Percentiles rank a stretch among this genome's conserved stretches.
Evolutionary conservation across 2,329 filamentous ascomycete genomes (phyloP).

Genomic region (Phyllosticta ampelicida): DNA sequence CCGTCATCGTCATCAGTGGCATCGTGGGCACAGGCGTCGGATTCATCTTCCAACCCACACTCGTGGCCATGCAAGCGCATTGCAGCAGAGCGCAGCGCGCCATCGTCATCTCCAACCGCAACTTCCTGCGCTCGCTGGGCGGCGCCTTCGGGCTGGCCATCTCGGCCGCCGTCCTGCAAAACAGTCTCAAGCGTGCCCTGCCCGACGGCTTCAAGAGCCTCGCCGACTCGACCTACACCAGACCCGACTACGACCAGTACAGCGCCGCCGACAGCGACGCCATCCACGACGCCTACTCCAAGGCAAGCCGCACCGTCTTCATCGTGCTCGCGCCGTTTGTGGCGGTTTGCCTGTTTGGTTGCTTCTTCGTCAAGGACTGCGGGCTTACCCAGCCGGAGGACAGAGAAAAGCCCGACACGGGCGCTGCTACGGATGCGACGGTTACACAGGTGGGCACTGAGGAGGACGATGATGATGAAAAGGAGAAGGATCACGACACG

Average conservation of each 20-base stretch:
- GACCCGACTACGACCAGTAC: not conserved
- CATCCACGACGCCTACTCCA: slow-evolving; percentile 9
- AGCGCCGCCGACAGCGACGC: not conserved
- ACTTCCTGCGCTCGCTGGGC: slow-evolving; percentile 51
- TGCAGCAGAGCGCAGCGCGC: slow-evolving; percentile 45
- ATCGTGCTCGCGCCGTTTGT: slow-evolving; percentile 11
- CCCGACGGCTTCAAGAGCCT: slow-evolving; percentile 7
- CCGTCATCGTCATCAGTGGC: slow-evolving; percentile 43
- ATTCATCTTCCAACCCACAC: slow-evolving; percentile 40
- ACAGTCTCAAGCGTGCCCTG: slow-evolving; percentile 22
- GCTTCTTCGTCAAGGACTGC: slow-evolving; percentile 10
- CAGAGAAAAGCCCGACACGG: not conserved
- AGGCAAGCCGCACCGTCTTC: slow-evolving; percentile 10
- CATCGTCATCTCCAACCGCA: slow-evolving; percentile 51
- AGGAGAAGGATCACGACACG: slow-evolving; percentile 2
- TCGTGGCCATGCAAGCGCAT: slow-evolving; percentile 47
- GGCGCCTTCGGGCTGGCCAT: slow-evolving; percentile 49
- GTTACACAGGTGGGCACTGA: not conserved
- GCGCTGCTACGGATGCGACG: not conserved
- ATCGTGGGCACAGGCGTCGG: slow-evolving; percentile 37
- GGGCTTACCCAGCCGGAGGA: slow-evolving; percentile 8
- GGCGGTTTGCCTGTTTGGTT: slow-evolving; percentile 7
- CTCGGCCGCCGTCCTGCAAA: slow-evolving; percentile 36
- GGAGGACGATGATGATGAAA: not conserved
- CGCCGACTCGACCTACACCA: slow-evolving; percentile 5